phyloP scores from a whole-genome alignment of 805 yeast species.

The Pichia ethanolica region DNA sequence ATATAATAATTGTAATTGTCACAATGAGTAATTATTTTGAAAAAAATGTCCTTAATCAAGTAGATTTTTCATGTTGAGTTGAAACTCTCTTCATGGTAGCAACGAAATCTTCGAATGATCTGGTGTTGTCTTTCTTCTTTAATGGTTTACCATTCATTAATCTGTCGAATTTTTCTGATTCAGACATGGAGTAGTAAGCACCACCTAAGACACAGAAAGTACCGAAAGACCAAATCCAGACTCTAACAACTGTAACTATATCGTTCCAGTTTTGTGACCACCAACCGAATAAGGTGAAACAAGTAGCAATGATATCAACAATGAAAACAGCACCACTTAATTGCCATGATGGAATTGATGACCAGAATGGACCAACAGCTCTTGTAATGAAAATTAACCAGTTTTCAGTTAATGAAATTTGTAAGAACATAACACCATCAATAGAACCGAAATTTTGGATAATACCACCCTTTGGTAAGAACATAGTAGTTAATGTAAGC shows the following conservation, averaged over 20 bases:
- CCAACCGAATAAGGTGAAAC: conserved; percentile 90
- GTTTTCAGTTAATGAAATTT: conserved; percentile 88
- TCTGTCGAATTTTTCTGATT: conserved; percentile 65
- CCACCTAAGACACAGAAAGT: conserved; percentile 91
- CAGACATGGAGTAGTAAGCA: conserved; percentile 84
- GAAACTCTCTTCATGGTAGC: conserved; percentile 83
- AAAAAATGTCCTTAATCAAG: conserved; percentile 28
- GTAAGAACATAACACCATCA: conserved; percentile 85
- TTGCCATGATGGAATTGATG: conserved; percentile 90
- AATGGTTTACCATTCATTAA: conserved; percentile 67
- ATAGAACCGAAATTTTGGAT: conserved; percentile 88
- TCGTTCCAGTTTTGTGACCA: conserved; percentile 94
- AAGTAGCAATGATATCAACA: conserved; percentile 83
- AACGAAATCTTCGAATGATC: conserved; percentile 75
- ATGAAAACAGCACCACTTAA: conserved; percentile 81
- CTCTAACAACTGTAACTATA: conserved; percentile 83
- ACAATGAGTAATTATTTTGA: too few relatives aligned
- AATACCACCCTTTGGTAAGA: conserved; percentile 80
- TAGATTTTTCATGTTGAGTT: conserved; percentile 78
- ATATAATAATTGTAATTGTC: too few relatives aligned
- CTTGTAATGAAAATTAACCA: conserved; percentile 93
- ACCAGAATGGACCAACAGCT: conserved; percentile 97
- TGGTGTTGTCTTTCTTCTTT: conserved; percentile 44
- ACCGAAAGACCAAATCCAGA: conserved; percentile 90
- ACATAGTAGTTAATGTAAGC: conserved; percentile 89